Evolutionary conservation across 1,139 yeast species (phyloP).

Genomic region (Wickerhamomyces sp.): DNA sequence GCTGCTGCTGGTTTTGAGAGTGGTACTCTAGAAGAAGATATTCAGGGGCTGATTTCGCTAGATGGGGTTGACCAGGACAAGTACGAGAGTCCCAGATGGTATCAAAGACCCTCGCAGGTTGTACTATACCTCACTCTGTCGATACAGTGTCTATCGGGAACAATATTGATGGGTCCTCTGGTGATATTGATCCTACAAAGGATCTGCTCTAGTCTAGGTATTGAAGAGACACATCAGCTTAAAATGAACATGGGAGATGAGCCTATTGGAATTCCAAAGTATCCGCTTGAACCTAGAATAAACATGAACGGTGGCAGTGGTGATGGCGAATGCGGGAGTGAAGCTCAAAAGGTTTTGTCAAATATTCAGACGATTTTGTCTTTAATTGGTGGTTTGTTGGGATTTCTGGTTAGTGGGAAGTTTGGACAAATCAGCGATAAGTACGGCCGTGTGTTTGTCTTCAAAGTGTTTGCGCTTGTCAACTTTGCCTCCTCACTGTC

Average conservation of each 20-base stretch:
- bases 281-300: slow-evolving; percentile 4
- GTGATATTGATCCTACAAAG: slow-evolving; percentile 12
- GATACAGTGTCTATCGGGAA: too few relatives aligned
- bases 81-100: too few relatives aligned
- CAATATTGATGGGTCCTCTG: slow-evolving; percentile 16
- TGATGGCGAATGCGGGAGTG: slow-evolving; percentile 2
- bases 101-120: too few relatives aligned
- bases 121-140: too few relatives aligned
- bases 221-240: neutral
- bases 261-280: slow-evolving; percentile 1
- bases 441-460: slow-evolving; percentile 21
- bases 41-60: too few relatives aligned
- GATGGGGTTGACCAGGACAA: too few relatives aligned
- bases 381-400: slow-evolving; percentile 19
- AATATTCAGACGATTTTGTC: slow-evolving; percentile 17
- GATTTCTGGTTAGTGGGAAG: slow-evolving; percentile 20
- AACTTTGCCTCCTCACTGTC: slow-evolving; percentile 10
- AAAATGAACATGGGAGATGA: slow-evolving; percentile 2
- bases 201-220: slow-evolving; percentile 4
- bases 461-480: slow-evolving; percentile 16
- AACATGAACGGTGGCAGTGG: slow-evolving; percentile 9
- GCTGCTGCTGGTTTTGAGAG: too few relatives aligned
- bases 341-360: slow-evolving; percentile 15
- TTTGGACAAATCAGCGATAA: slow-evolving; percentile 22
- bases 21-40: too few relatives aligned